These are phyloP conservation scores for Ceratopteris richardii DNA, from an alignment of 75 land plant species.

Conservation along the genomic window DNA sequence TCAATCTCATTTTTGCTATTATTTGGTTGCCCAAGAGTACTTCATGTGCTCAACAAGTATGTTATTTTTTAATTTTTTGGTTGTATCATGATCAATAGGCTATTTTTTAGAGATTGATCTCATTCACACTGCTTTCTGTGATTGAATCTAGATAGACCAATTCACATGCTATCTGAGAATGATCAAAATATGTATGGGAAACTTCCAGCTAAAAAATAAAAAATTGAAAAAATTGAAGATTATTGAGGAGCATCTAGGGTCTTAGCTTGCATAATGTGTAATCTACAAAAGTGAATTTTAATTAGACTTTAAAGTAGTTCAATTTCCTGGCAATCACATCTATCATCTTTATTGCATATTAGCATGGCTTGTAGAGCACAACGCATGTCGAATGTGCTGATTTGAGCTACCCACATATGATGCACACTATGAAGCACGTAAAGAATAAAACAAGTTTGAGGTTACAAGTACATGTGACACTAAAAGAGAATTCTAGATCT, in stretches of 20 bases:
- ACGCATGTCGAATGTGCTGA: conserved; percentile 68
- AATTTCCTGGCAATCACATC: conserved; percentile 64
- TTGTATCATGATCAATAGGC: too few species aligned
- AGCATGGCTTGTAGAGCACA: conserved; percentile 55
- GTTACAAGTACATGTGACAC: background rate
- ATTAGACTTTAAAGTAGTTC: conserved; percentile 30
- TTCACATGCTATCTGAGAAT: conserved; percentile 41
- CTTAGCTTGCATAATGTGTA: conserved; percentile 30
- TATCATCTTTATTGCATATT: conserved; percentile 62
- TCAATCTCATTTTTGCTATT: too few species aligned
- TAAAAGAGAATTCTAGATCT: background rate
- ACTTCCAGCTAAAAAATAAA: conserved; percentile 55
- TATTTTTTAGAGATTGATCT: too few species aligned
- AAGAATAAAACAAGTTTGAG: background rate
- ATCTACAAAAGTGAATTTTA: conserved; percentile 48
- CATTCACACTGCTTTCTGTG: background rate
- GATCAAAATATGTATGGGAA: conserved; percentile 35
- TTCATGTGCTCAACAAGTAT: too few species aligned
- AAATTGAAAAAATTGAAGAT: conserved; percentile 31
- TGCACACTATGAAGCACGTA: conserved; percentile 46
- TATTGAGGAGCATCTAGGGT: conserved; percentile 18
- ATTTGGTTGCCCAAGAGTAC: too few species aligned
- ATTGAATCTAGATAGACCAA: conserved; percentile 2
- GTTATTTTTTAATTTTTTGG: too few species aligned
- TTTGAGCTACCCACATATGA: conserved; percentile 73